A percentile compares a stretch with the other conserved stretches of the same genome.
Conservation (phyloP, 1,284 basidiomycete species). For the Mycena citricolor region DNA sequence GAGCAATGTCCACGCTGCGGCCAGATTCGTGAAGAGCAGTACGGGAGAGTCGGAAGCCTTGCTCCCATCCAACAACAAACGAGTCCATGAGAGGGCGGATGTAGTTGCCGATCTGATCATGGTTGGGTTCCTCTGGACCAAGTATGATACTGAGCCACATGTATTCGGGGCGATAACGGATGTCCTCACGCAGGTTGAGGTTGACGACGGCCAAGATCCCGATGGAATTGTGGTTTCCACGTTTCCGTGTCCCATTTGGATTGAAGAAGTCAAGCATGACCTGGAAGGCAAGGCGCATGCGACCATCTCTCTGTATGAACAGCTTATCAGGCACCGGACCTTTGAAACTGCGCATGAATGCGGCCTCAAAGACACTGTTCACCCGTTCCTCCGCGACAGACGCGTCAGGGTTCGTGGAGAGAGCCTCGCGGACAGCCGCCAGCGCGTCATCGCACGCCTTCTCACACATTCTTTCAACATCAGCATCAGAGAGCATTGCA, state of each 20-base stretch:
- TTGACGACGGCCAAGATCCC: constrained; percentile 25
- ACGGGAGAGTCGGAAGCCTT: constrained; percentile 16
- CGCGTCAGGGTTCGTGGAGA: not conserved
- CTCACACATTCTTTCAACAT: constrained; percentile 11
- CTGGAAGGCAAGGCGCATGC: constrained; percentile 4
- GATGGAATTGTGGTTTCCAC: constrained; percentile 19
- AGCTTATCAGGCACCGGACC: constrained; percentile 6
- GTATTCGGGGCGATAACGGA: constrained; percentile 27
- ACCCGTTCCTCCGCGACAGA: not conserved
- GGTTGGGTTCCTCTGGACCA: constrained; percentile 28
- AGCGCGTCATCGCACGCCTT: constrained; percentile 6
- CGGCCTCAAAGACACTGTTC: constrained; percentile 6
- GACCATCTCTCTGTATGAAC: constrained; percentile 5
- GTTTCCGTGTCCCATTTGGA: constrained; percentile 9
- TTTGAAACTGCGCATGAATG: constrained; percentile 5
- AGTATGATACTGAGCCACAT: constrained; percentile 30
- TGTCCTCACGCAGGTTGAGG: constrained; percentile 25
- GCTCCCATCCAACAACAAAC: constrained; percentile 17
- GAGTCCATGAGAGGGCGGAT: constrained; percentile 25
- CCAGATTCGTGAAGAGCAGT: constrained; percentile 15
- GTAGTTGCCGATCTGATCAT: constrained; percentile 18
- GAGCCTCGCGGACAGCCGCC: constrained; percentile 1
- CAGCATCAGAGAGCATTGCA: constrained; percentile 3
- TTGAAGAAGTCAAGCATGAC: constrained; percentile 13
- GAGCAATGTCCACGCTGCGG: constrained; percentile 4